Conservation (phyloP, 2,329 filamentous ascomycete species). For the Hymenoscyphus scutula region DNA sequence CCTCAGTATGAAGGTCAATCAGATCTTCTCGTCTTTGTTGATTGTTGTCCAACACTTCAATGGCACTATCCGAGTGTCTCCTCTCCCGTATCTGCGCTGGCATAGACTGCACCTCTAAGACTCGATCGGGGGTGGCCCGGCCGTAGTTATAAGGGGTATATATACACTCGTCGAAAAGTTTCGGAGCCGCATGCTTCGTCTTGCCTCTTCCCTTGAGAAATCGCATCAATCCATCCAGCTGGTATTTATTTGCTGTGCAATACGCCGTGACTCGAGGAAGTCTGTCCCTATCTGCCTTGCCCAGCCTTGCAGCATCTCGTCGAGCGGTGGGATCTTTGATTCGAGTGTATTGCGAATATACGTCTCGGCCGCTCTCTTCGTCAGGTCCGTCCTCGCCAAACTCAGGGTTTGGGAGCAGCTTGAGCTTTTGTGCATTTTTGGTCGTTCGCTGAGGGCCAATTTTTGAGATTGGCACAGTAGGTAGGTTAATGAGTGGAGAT, state of each 20-base stretch:
- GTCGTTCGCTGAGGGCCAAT: slow-evolving; percentile 93
- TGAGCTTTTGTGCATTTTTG: slow-evolving; percentile 94
- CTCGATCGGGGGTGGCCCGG: slow-evolving; percentile 41
- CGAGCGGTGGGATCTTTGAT: slow-evolving; percentile 96
- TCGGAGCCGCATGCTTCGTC: slow-evolving; percentile 76
- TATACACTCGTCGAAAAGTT: slow-evolving; percentile 95
- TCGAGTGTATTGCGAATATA: slow-evolving; percentile 95
- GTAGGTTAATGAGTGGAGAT: slow-evolving; percentile 39
- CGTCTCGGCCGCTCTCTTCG: slow-evolving; percentile 89
- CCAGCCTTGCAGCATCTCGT: slow-evolving; percentile 85
- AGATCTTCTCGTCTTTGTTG: slow-evolving; percentile 58
- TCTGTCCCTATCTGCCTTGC: slow-evolving; percentile 86
- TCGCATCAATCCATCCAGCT: slow-evolving; percentile 83
- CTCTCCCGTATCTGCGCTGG: slow-evolving; percentile 54
- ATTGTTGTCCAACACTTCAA: slow-evolving; percentile 62
- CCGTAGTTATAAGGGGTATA: slow-evolving; percentile 90
- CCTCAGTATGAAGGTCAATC: slow-evolving; percentile 54
- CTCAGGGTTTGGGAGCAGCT: slow-evolving; percentile 90
- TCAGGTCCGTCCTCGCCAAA: slow-evolving; percentile 73
- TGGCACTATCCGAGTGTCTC: slow-evolving; percentile 72
- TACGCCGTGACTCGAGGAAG: slow-evolving; percentile 93
- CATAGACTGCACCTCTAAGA: slow-evolving; percentile 30
- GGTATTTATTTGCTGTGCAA: slow-evolving; percentile 89
- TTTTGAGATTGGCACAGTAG: slow-evolving; percentile 52
- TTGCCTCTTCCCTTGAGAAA: slow-evolving; percentile 85